These are phyloP conservation scores for Termitomyces sp. DNA, from an alignment of 768 basidiomycete genomes.

Conservation along the genomic window DNA sequence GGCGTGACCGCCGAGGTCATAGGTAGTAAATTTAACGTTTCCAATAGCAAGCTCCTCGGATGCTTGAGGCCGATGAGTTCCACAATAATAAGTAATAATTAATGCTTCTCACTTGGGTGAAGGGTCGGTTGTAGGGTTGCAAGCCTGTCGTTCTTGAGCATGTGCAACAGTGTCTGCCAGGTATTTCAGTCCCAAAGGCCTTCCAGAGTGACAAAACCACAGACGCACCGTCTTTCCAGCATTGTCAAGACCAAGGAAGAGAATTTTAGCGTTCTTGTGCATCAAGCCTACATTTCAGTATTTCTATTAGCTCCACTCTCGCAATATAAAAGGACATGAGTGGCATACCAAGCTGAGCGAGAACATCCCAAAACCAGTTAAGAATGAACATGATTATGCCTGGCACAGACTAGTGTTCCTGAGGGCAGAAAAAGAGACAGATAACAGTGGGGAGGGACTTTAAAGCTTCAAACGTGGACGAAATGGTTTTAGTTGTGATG, in stretches of 20 bases:
- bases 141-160: conserved; percentile 98
- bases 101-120: conserved; percentile 78
- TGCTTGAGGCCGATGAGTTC: conserved; percentile 44
- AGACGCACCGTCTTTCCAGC: conserved; percentile 92
- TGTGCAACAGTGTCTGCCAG: conserved; percentile 86
- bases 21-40: conserved; percentile 98
- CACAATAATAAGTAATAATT: conserved; percentile 5
- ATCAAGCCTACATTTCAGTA: conserved; percentile 55
- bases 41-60: conserved; percentile 99
- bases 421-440: conserved; percentile 9
- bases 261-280: conserved; percentile 99
- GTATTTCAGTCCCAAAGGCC: conserved; percentile 1
- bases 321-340: neutral
- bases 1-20: conserved; percentile 96
- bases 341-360: conserved; percentile 82
- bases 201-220: neutral
- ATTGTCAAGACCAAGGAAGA: conserved; percentile 98
- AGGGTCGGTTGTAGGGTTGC: conserved; percentile 97
- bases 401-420: conserved; percentile 15
- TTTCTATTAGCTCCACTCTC: neutral
- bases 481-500: conserved; percentile 4
- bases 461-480: conserved; percentile 9
- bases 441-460: neutral
- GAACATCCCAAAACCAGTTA: conserved; percentile 97
- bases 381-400: conserved; percentile 65